Evolutionary conservation across 257 asterid species (phyloP).

Genomic region (Hygrophila difformis): DNA sequence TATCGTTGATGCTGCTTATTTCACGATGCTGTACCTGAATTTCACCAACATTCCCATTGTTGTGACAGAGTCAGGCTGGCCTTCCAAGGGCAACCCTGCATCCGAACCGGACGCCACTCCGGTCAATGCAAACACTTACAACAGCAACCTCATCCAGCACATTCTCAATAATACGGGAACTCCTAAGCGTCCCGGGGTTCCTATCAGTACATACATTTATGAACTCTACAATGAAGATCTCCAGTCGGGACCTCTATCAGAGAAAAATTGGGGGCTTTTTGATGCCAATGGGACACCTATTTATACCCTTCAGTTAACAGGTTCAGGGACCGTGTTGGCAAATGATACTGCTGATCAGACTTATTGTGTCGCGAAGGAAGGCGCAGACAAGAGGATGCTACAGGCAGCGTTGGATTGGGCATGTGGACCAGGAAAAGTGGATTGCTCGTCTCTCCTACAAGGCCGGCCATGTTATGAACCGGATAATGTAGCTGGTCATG

Average conservation of each 20-base stretch:
- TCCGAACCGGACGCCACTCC: constrained; percentile 64
- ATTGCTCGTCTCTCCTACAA: constrained; percentile 62
- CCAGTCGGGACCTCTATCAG: constrained; percentile 60
- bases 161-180: constrained; percentile 78
- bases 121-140: constrained; percentile 79
- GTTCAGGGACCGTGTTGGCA: constrained; percentile 72
- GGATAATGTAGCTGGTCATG: constrained; percentile 59
- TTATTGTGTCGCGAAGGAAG: constrained; percentile 65
- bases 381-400: constrained; percentile 65
- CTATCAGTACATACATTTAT: constrained; percentile 69
- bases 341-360: constrained; percentile 84
- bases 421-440: constrained; percentile 89
- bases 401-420: constrained; percentile 96
- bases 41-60: constrained; percentile 60
- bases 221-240: constrained; percentile 87
- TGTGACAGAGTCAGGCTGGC: constrained; percentile 95
- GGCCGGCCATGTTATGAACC: constrained; percentile 77
- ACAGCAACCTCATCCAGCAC: constrained; percentile 74
- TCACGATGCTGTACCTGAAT: constrained; percentile 73
- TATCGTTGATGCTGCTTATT: constrained; percentile 80
- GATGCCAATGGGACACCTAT: constrained; percentile 62
- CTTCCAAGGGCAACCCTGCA: constrained; percentile 77
- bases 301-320: constrained; percentile 60
- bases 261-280: constrained; percentile 94
- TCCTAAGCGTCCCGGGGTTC: constrained; percentile 85